Conservation (phyloP, 2,329 filamentous ascomycete genomes). For the Drechslerella stenobrocha region DNA sequence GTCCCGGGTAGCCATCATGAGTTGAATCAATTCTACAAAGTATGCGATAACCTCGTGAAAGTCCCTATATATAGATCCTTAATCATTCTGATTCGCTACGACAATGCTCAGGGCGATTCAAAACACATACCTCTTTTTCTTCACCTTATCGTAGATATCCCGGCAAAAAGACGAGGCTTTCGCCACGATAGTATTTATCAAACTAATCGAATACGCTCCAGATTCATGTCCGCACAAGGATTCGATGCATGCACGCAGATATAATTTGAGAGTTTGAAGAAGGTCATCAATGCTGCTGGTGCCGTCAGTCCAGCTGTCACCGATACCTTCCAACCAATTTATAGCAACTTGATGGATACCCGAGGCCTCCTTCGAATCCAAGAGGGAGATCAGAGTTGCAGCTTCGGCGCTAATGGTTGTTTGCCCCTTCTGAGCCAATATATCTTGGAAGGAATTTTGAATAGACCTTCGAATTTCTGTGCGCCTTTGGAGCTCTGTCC, state of each 20-base stretch:
- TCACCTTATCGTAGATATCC: constrained; percentile 40
- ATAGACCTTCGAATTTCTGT: constrained; percentile 17
- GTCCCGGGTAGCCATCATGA: constrained; percentile 26
- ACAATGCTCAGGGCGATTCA: too few relatives aligned
- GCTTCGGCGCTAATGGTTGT: constrained; percentile 2
- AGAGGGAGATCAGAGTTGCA: constrained; percentile 12
- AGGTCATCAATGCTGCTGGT: constrained; percentile 30
- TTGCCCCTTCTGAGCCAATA: constrained; percentile 1
- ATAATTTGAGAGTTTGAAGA: constrained; percentile 21
- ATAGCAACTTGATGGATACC: constrained; percentile 26
- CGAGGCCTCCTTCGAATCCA: constrained; percentile 12
- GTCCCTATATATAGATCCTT: constrained; percentile 12
- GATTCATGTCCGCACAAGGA: constrained; percentile 2
- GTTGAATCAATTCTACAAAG: constrained; percentile 37
- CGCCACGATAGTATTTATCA: constrained; percentile 43
- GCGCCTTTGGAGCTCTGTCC: constrained; percentile 3
- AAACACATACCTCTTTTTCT: constrained; percentile 21
- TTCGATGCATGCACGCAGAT: constrained; percentile 25
- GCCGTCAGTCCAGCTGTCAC: constrained; percentile 41
- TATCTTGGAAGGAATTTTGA: constrained; percentile 11
- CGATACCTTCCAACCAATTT: constrained; percentile 37
- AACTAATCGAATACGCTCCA: constrained; percentile 10
- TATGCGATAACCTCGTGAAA: constrained; percentile 36
- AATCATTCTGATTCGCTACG: too few relatives aligned
- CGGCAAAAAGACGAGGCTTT: constrained; percentile 36